Evolutionary conservation across 2,329 filamentous ascomycete species (phyloP).

Genomic region (Aschersonia sp.): DNA sequence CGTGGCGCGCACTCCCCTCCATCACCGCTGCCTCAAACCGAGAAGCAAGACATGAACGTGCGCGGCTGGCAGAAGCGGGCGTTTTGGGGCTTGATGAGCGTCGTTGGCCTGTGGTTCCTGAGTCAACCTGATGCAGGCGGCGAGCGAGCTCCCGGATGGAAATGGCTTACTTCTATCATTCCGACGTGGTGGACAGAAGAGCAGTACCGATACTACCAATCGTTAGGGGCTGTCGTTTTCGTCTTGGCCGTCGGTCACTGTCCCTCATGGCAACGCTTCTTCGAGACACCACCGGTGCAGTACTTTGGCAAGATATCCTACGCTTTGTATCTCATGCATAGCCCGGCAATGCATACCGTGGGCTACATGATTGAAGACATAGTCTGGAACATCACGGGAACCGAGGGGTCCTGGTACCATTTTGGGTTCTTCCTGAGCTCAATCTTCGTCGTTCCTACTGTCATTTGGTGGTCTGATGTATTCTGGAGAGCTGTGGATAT

Average conservation of each 20-base stretch:
- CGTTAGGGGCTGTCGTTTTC: constrained; percentile 35
- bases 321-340: constrained; percentile 47
- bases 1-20: constrained; percentile 26
- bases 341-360: constrained; percentile 35
- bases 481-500: constrained; percentile 42
- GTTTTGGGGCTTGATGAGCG: constrained; percentile 26
- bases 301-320: constrained; percentile 48
- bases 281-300: constrained; percentile 33
- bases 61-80: constrained; percentile 6
- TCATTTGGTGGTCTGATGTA: constrained; percentile 40
- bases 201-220: constrained; percentile 42
- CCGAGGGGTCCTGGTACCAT: constrained; percentile 28
- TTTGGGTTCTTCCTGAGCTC: constrained; percentile 31
- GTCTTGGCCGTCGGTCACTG: constrained; percentile 34
- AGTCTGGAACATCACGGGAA: constrained; percentile 32
- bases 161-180: constrained; percentile 30
- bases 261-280: constrained; percentile 31
- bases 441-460: constrained; percentile 31
- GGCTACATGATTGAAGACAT: constrained; percentile 36
- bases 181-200: constrained; percentile 33
- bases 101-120: constrained; percentile 37
- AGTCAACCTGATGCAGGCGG: constrained; percentile 21
- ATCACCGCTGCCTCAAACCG: constrained; percentile 11
- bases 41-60: constrained; percentile 4
- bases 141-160: constrained; percentile 38